Evolutionary conservation across 306 rosid species (phyloP).

Genomic region (Ormosia semicastrata): DNA sequence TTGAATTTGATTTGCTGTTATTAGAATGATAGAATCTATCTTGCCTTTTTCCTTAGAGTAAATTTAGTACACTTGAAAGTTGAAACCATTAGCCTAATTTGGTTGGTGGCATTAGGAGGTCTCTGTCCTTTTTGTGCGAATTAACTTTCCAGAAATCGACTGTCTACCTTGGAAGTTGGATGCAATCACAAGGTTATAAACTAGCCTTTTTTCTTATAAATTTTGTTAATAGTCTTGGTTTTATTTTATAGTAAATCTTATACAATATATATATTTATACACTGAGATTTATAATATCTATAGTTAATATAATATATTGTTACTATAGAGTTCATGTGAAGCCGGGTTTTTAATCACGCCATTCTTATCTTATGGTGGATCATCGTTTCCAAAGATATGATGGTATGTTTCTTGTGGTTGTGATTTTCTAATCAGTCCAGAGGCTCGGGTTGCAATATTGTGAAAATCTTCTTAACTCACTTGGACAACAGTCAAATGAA

Average conservation of each 20-base stretch:
- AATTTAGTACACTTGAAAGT: background rate
- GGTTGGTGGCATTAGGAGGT: background rate
- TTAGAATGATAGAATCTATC: background rate
- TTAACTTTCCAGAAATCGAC: background rate
- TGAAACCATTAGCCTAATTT: conserved; percentile 23
- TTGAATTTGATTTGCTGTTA: background rate
- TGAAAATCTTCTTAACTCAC: background rate
- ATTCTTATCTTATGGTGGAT: no score
- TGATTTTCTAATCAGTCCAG: background rate
- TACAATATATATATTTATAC: background rate
- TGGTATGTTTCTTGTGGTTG: no score
- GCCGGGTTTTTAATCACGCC: no score
- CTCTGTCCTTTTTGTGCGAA: background rate
- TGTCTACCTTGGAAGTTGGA: background rate
- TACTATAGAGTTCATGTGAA: background rate
- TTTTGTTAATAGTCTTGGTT: background rate
- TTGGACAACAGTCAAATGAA: no score
- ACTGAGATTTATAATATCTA: no score
- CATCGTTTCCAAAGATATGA: no score
- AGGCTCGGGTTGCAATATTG: background rate
- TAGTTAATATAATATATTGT: background rate
- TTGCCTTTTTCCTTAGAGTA: background rate
- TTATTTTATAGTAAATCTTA: background rate
- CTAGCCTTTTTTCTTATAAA: background rate
- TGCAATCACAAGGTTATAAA: background rate